phyloP scores from a whole-genome alignment of 139 green algal genomes.

The Chlamydomonas incerta region DNA sequence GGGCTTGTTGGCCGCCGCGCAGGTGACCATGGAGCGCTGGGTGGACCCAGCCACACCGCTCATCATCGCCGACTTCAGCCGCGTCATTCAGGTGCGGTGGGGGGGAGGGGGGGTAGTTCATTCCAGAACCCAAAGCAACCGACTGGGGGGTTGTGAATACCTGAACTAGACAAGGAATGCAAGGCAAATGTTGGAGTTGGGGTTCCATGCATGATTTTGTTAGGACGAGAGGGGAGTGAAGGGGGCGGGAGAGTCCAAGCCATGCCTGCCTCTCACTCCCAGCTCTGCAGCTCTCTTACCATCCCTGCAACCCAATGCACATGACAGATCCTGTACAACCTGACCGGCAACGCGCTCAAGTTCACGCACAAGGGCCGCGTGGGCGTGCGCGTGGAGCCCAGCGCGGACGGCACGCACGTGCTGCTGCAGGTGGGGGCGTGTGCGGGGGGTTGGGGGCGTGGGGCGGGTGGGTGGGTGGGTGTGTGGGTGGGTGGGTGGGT shows the following conservation, averaged over 20 bases:
- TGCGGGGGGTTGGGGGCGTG: background rate
- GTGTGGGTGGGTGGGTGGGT: too few species aligned
- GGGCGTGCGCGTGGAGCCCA: constrained; percentile 46
- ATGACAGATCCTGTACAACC: constrained; percentile 59
- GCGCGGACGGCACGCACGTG: background rate
- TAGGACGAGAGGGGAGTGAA: background rate
- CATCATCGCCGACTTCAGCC: constrained; percentile 51
- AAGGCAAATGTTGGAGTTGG: too few species aligned
- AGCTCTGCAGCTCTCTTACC: too few species aligned
- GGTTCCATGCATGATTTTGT: background rate
- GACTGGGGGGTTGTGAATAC: too few species aligned
- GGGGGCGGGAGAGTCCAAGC: too few species aligned
- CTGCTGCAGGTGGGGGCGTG: background rate
- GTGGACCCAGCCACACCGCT: constrained; percentile 52
- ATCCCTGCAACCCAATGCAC: background rate
- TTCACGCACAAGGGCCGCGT: constrained; percentile 57
- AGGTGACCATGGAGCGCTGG: constrained; percentile 47
- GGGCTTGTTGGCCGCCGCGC: too few species aligned
- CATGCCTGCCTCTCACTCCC: too few species aligned
- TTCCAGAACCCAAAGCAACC: too few species aligned
- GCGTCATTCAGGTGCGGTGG: constrained; percentile 53
- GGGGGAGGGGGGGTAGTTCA: background rate
- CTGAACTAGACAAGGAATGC: too few species aligned
- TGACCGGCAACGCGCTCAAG: constrained; percentile 60
- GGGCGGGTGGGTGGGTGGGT: background rate